These are phyloP conservation scores for Cyphellophora europaea DNA, from an alignment of 2,329 filamentous ascomycete species.

Conservation along the genomic window DNA sequence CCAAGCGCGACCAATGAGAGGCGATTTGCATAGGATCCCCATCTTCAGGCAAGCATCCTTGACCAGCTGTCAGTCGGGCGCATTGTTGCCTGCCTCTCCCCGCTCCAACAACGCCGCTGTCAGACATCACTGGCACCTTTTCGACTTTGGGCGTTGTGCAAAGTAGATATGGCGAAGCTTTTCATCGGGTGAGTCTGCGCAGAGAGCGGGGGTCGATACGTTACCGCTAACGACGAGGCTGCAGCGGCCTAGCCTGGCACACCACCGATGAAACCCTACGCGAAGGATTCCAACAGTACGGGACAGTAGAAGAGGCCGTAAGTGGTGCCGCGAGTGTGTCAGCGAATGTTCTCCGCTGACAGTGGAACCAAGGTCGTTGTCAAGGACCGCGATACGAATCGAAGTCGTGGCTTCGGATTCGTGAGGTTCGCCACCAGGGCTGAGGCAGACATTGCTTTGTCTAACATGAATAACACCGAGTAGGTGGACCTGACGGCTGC, in stretches of 20 bases:
- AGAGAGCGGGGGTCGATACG: too few species aligned
- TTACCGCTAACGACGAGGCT: too few species aligned
- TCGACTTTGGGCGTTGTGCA: too few species aligned
- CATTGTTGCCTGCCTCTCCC: too few species aligned
- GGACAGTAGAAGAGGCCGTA: conserved; percentile 89
- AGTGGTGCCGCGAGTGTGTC: too few species aligned
- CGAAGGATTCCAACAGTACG: conserved; percentile 87
- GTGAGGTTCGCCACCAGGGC: conserved; percentile 62
- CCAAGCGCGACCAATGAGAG: too few species aligned
- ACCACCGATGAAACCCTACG: conserved; percentile 83
- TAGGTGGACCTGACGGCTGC: conserved; percentile 38
- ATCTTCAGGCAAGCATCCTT: too few species aligned
- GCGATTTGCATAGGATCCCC: too few species aligned
- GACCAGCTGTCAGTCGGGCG: too few species aligned
- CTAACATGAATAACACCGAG: conserved; percentile 51
- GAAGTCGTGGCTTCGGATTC: conserved; percentile 95
- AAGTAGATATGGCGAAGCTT: conserved; percentile 18
- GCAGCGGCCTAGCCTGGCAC: conserved; percentile 94
- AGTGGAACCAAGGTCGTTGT: conserved; percentile 68
- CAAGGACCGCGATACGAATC: conserved; percentile 92
- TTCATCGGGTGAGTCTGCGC: conserved; percentile 19
- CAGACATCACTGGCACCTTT: too few species aligned
- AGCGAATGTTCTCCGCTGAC: too few species aligned
- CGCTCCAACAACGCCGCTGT: too few species aligned
- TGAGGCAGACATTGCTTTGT: conserved; percentile 34